Evolutionary conservation across 257 asterid species (phyloP).

Genomic region (Paulownia fortunei): DNA sequence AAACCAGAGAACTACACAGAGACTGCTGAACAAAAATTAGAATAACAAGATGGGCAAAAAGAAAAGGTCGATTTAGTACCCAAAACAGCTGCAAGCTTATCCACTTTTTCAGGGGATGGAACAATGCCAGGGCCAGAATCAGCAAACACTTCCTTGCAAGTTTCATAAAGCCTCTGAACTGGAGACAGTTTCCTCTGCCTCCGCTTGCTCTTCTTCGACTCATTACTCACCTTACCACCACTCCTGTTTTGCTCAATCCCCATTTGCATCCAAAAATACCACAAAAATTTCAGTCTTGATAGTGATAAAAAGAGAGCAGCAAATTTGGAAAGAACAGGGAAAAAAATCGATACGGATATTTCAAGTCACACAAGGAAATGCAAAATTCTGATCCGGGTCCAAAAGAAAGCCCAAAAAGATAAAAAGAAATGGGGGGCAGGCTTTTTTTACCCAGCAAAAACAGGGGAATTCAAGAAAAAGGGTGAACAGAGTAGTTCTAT

Average conservation of each 20-base stretch:
- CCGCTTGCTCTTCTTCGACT: slow-evolving; percentile 53
- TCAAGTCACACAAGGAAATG: background rate
- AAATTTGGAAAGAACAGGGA: background rate
- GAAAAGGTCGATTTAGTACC: slow-evolving; percentile 49
- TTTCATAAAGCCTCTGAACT: slow-evolving; percentile 76
- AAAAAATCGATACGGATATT: slow-evolving; percentile 27
- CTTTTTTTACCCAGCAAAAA: slow-evolving; percentile 1
- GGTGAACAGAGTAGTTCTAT: background rate
- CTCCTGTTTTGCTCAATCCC: slow-evolving; percentile 61
- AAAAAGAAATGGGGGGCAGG: background rate
- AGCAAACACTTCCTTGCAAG: slow-evolving; percentile 77
- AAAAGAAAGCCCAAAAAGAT: background rate
- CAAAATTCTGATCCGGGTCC: slow-evolving; percentile 37
- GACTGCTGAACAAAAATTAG: background rate
- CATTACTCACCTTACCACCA: slow-evolving; percentile 53
- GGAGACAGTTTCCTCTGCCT: slow-evolving; percentile 46
- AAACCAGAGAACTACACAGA: background rate
- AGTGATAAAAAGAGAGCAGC: background rate
- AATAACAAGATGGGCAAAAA: background rate
- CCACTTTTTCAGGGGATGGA: slow-evolving; percentile 71
- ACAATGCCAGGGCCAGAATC: slow-evolving; percentile 87
- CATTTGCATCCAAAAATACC: slow-evolving; percentile 54
- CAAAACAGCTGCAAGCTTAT: slow-evolving; percentile 65
- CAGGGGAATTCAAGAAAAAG: slow-evolving; percentile 18
- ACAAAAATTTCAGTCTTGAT: background rate